Evolutionary conservation across 2,329 filamentous ascomycete genomes (phyloP), one percentile per base, ranked within the genome.

Genomic region (Neopestalotiopsis clavispora): DNA sequence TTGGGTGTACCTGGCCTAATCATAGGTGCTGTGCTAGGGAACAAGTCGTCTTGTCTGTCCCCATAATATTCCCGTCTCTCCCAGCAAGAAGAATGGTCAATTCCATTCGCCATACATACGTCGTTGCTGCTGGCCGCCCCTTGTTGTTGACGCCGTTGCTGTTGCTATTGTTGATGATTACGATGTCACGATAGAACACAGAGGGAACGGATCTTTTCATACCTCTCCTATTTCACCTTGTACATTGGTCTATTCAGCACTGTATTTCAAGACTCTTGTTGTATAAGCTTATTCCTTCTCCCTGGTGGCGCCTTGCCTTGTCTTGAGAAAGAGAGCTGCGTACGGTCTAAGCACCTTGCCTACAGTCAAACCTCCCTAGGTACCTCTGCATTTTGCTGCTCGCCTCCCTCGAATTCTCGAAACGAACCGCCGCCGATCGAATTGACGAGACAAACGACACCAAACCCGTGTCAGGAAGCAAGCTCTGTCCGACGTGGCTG

Each of bases 131-230:
- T 52, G 45, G 45, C 45, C 45, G 45, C 45, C 45, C 45, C 45
- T 52, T 52, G 45, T 52, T 52, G 7, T n/a, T n/a, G 34, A 6
- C 34, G n/a, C 9, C 20, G 45, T 58, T 23, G 63, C 12, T 23
- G 34, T 66, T 20, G 10, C 14, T 42, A 20, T 34, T 28, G 14
- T 66, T 49, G 34, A 56, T 17, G 45, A 66, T 38, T 40, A 66
- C 63, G 63, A 66, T 66, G 63, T 42, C 49, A 66, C 63, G 63
- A 66, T 66, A 63, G 38, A 56, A 28, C 6, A 13, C 28, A 28
- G 28, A 32, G 28, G 52, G 6, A 17, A 23, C 30, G 40, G 14
- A 62, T 32, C n/a, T 17, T 17, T 30, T 62, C 5, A 14, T 40
- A 34, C 14, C 59, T 62, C 34, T 40, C 10, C 30, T 32, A 62